Evolutionary conservation across 2,329 filamentous ascomycete species (phyloP), one percentile per base, ranked within the genome.

Genomic region (Aspergillus costaricaensis): DNA sequence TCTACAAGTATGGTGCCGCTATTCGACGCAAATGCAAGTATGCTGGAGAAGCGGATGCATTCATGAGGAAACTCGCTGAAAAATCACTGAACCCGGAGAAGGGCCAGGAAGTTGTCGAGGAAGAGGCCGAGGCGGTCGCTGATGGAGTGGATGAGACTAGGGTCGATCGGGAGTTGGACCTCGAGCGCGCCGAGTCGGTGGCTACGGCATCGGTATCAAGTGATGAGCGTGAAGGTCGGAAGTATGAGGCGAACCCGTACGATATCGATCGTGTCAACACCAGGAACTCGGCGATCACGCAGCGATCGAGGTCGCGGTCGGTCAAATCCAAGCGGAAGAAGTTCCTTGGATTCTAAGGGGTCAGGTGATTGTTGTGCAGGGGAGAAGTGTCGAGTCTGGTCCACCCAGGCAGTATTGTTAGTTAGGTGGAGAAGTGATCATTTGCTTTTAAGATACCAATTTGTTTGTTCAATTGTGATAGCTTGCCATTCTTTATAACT

Each of bases 11-110:
- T 47, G 76, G 76, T 1, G 62, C 70, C 9, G 41, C 48, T 4
- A 70, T 78, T 44, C 66, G 76, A 4, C 67, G 69, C 63, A 72
- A 68, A 57, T 76, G 75, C 65, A 75, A 74, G 62, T 78, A 75
- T 58, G 67, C 74, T 12, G 70, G 69, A 0, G 68, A 74, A 52
- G 69, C 71, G 8, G 68, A 72, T 49, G 64, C 67, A 3, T 73
- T 73, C 17, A 71, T 74, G 69, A 60, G 64, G 12, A 61, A 67
- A 32, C 62, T 75, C 36, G 61, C 64, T 4, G 55, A 62, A 21
- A 68, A 66, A 56, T 57, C 58, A 0, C n/a, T 58, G 1, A 41
- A 44, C 3, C 36, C 15, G 5, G 49, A 19, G 3, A 27, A 38
- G 15, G 15, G 15, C 19, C 36, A 32, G 5, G 38, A 54, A 8